phyloP scores from a whole-genome alignment of 176 grass and related monocot genomes.

The Bolboschoenus planiculmis region DNA sequence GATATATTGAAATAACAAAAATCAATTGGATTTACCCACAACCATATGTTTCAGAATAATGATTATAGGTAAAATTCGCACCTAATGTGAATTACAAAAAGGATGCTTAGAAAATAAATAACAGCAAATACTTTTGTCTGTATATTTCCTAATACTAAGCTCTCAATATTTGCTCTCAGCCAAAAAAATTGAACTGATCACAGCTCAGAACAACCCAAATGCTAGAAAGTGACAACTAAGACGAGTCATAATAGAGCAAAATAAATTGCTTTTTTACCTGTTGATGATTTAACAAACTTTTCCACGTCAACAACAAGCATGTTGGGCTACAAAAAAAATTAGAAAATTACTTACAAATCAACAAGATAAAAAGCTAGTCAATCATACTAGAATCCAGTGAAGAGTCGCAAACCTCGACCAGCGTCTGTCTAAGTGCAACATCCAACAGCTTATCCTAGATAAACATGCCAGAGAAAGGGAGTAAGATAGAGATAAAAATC shows the following conservation, averaged over 20 bases:
- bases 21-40: background rate
- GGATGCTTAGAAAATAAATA: background rate
- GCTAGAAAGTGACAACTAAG: background rate
- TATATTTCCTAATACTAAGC: background rate
- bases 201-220: background rate
- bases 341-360: background rate
- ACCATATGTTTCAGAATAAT: background rate
- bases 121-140: background rate
- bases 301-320: conserved; percentile 97
- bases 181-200: background rate
- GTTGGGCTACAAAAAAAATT: conserved; percentile 67
- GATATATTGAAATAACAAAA: conserved; percentile 24
- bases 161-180: background rate
- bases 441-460: conserved; percentile 88
- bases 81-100: background rate
- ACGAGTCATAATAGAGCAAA: background rate
- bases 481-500: conserved; percentile 11
- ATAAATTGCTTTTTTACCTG: conserved; percentile 43
- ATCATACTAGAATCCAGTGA: background rate
- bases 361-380: background rate
- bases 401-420: conserved; percentile 76
- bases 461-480: conserved; percentile 14
- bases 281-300: conserved; percentile 54
- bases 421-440: conserved; percentile 78
- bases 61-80: background rate